These are phyloP conservation scores for Wickerhamomyces sp. DNA, from an alignment of 1,139 yeast genomes.

Conservation along the genomic window DNA sequence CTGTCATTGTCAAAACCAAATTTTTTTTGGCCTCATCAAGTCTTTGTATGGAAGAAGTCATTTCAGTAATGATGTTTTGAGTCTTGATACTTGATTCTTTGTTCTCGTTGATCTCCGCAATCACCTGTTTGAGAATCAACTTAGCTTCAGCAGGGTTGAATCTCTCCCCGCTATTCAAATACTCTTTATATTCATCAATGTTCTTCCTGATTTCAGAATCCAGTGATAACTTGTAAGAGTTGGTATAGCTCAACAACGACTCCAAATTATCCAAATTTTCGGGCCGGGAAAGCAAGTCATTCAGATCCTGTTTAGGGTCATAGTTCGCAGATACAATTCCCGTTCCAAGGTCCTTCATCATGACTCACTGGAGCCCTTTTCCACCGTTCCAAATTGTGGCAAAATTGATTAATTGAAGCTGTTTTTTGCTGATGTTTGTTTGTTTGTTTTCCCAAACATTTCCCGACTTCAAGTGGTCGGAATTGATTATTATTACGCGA, in stretches of 20 bases:
- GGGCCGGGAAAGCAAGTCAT: conserved; percentile 34
- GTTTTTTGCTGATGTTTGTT: too few relatives aligned
- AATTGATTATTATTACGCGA: not conserved
- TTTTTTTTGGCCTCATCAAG: conserved; percentile 82
- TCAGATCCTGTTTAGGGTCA: conserved; percentile 36
- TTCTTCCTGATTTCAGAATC: conserved; percentile 35
- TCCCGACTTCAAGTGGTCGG: not conserved
- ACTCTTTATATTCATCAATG: conserved; percentile 29
- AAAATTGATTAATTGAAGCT: too few relatives aligned
- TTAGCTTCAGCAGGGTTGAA: conserved; percentile 17
- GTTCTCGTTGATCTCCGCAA: conserved; percentile 39
- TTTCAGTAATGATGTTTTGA: conserved; percentile 56
- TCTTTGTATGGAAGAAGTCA: conserved; percentile 73
- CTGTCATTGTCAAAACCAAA: conserved; percentile 77
- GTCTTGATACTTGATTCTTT: conserved; percentile 48
- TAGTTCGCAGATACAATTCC: conserved; percentile 26
- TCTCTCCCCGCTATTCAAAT: conserved; percentile 17
- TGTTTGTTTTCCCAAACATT: not conserved
- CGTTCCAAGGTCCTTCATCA: not conserved
- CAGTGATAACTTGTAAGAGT: conserved; percentile 42
- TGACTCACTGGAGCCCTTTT: too few relatives aligned
- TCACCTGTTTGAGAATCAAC: conserved; percentile 27
- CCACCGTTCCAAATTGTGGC: too few relatives aligned
- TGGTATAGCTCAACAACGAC: conserved; percentile 34
- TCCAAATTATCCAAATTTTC: conserved; percentile 44